These are phyloP conservation scores for Termitomyces sp. DNA, from an alignment of 768 basidiomycete species.

Conservation along the genomic window DNA sequence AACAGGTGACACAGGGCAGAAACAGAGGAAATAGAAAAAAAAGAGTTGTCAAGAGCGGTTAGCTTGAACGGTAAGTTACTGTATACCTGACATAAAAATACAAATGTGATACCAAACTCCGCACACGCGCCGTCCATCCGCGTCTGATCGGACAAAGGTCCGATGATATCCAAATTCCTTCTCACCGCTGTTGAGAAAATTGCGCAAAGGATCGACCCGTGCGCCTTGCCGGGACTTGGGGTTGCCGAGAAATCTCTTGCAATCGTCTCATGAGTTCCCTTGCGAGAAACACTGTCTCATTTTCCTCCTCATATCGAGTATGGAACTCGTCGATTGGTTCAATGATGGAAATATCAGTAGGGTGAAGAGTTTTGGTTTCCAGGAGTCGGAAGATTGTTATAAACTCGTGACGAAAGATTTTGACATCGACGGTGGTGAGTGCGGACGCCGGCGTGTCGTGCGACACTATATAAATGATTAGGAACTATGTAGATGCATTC, in stretches of 20 bases:
- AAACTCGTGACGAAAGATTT: constrained; percentile 59
- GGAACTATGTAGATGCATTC: neutral
- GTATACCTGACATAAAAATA: constrained; percentile 27
- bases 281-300: constrained; percentile 56
- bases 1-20: too few relatives aligned
- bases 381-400: constrained; percentile 60
- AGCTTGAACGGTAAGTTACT: too few relatives aligned
- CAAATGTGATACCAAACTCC: constrained; percentile 17
- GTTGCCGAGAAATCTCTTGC: constrained; percentile 33
- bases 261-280: constrained; percentile 44
- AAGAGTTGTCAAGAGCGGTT: too few relatives aligned
- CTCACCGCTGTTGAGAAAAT: constrained; percentile 19
- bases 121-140: too few relatives aligned
- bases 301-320: constrained; percentile 56
- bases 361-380: constrained; percentile 42
- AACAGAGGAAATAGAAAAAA: too few relatives aligned
- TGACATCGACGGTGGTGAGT: constrained; percentile 44
- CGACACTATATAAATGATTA: constrained; percentile 28
- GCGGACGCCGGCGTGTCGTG: constrained; percentile 38
- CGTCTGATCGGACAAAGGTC: too few relatives aligned
- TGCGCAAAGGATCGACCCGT: constrained; percentile 20
- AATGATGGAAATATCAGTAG: constrained; percentile 47
- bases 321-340: constrained; percentile 45
- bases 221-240: constrained; percentile 15
- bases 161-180: neutral